Percentiles rank a stretch among this genome's conserved stretches.
phyloP scores from a whole-genome alignment of 164 flowering plant species.

The Magnolia changhungtana region DNA sequence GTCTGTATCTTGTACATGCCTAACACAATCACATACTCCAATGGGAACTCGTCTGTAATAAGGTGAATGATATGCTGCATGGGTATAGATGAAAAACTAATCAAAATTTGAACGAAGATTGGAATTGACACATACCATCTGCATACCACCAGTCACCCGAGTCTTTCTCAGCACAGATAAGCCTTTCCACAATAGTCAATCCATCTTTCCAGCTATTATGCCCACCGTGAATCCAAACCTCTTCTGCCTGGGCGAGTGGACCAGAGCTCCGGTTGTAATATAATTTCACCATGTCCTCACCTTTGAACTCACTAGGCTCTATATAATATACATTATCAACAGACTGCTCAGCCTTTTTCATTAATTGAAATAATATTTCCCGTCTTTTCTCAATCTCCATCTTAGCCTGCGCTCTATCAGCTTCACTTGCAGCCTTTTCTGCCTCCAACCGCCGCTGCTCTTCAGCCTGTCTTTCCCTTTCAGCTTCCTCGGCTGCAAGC shows the following conservation, averaged over 20 bases:
- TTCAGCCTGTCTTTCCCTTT: constrained; percentile 73
- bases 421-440: constrained; percentile 68
- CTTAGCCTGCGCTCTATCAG: constrained; percentile 76
- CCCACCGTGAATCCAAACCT: constrained; percentile 95
- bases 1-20: too few species aligned
- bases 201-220: constrained; percentile 77
- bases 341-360: constrained; percentile 51
- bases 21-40: too few species aligned
- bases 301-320: constrained; percentile 66
- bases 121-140: constrained; percentile 49
- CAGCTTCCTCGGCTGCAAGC: constrained; percentile 76
- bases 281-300: constrained; percentile 58
- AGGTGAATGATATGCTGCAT: not conserved
- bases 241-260: constrained; percentile 66
- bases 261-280: constrained; percentile 75
- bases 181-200: constrained; percentile 55
- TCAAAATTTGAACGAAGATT: not conserved
- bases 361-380: constrained; percentile 34
- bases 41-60: too few species aligned
- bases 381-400: constrained; percentile 49
- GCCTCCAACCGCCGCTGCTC: constrained; percentile 69
- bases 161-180: constrained; percentile 43
- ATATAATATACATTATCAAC: constrained; percentile 62
- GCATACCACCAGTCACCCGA: constrained; percentile 92
- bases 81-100: not conserved